Percentiles rank a stretch among this genome's conserved stretches.
These are phyloP conservation scores for Phoma sp. DNA, from an alignment of 2,329 filamentous ascomycete genomes.

Conservation along the genomic window DNA sequence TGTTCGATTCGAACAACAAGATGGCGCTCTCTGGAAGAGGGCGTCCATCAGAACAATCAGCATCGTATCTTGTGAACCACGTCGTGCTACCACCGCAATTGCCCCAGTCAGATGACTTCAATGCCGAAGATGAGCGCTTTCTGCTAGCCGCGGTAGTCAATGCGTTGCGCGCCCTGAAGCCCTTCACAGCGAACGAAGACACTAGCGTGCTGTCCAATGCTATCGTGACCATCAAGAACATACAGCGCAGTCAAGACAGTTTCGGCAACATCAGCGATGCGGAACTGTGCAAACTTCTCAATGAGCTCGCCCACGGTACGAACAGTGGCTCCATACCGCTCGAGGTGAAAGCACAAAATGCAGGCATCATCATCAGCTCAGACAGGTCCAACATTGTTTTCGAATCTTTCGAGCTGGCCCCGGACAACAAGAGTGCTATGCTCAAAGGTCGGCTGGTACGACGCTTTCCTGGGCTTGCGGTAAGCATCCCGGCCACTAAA, in stretches of 20 bases:
- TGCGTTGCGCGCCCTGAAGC: slow-evolving; percentile 20
- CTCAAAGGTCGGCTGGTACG: slow-evolving; percentile 51
- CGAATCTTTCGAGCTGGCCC: slow-evolving; percentile 56
- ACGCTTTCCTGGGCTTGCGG: slow-evolving; percentile 53
- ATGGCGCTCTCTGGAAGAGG: slow-evolving; percentile 15
- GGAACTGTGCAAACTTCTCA: slow-evolving; percentile 14
- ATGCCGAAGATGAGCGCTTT: slow-evolving; percentile 14
- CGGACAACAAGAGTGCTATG: slow-evolving; percentile 49
- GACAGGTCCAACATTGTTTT: slow-evolving; percentile 38
- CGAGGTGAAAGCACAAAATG: slow-evolving; percentile 56
- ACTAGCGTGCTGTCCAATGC: slow-evolving; percentile 8
- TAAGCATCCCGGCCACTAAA: slow-evolving; percentile 37
- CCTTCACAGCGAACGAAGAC: not conserved
- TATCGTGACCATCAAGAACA: slow-evolving; percentile 23
- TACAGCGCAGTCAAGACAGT: slow-evolving; percentile 10
- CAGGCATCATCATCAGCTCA: slow-evolving; percentile 51
- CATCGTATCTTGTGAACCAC: slow-evolving; percentile 44
- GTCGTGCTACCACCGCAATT: slow-evolving; percentile 58
- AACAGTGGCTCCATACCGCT: slow-evolving; percentile 39
- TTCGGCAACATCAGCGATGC: slow-evolving; percentile 21
- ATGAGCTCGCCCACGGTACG: slow-evolving; percentile 23
- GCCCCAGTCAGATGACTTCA: slow-evolving; percentile 47
- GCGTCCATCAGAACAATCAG: not conserved
- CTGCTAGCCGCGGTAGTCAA: slow-evolving; percentile 20
- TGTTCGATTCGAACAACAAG: not conserved